phyloP scores from a whole-genome alignment of 495 filamentous ascomycete species.

The Trichoderma asperelloides region DNA sequence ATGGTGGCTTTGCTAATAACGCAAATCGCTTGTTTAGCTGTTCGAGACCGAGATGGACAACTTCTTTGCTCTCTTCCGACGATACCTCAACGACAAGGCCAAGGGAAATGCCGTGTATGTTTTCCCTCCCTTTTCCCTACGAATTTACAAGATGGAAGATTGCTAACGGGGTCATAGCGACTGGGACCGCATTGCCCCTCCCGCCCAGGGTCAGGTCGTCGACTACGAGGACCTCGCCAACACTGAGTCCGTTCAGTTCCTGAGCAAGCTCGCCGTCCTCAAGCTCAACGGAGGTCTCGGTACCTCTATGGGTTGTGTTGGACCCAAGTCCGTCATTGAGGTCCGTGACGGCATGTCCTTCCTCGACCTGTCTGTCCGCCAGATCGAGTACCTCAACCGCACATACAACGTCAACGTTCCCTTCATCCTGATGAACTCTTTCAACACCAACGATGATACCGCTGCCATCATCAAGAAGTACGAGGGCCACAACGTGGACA shows the following conservation, averaged over 20 bases:
- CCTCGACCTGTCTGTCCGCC: slow-evolving; percentile 95
- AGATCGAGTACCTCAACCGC: slow-evolving; percentile 98
- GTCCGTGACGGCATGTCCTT: slow-evolving; percentile 99
- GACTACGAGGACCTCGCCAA: slow-evolving; percentile 82
- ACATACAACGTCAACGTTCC: slow-evolving; percentile 96
- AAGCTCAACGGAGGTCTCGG: slow-evolving; percentile 99
- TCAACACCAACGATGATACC: slow-evolving; percentile 99
- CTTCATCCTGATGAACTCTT: slow-evolving; percentile 99
- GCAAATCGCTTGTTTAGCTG: slow-evolving; percentile 31
- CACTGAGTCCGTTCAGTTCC: slow-evolving; percentile 79
- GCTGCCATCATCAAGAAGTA: slow-evolving; percentile 99
- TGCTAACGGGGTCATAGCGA: slow-evolving; percentile 43
- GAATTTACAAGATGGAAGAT: neutral
- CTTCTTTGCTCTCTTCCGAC: slow-evolving; percentile 95
- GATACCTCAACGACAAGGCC: slow-evolving; percentile 97
- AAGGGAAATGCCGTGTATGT: slow-evolving; percentile 82
- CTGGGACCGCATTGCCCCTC: slow-evolving; percentile 93
- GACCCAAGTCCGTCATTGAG: slow-evolving; percentile 98
- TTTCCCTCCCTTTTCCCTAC: neutral
- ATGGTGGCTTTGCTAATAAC: slow-evolving; percentile 10
- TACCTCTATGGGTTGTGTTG: slow-evolving; percentile 99
- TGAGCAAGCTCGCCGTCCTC: slow-evolving; percentile 95
- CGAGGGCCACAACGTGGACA: slow-evolving; percentile 98
- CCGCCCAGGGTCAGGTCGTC: slow-evolving; percentile 83
- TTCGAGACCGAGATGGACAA: slow-evolving; percentile 99